A percentile compares a stretch with the other conserved stretches of the same genome.
These are phyloP conservation scores for Geotrichum armillariae DNA, from an alignment of 1,139 yeast genomes.

Conservation along the genomic window DNA sequence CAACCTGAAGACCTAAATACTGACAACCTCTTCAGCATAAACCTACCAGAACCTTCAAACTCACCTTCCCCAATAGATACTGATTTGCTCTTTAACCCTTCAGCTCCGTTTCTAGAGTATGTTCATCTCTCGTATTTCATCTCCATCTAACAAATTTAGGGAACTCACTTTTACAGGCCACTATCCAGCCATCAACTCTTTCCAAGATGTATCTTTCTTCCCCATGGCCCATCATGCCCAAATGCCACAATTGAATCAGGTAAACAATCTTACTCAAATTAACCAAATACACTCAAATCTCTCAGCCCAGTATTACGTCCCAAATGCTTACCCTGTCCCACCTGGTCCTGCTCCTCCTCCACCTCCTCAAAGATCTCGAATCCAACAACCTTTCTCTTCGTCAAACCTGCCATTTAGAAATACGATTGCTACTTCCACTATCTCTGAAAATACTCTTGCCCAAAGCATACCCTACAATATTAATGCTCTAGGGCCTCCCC, in stretches of 20 bases:
- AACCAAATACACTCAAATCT: background rate
- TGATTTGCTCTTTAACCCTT: background rate
- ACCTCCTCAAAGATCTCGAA: background rate
- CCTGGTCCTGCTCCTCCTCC: background rate
- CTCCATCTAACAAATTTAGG: background rate
- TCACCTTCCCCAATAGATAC: background rate
- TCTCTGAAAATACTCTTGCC: background rate
- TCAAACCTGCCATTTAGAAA: background rate
- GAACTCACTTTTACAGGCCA: conserved; percentile 5
- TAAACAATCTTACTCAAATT: background rate
- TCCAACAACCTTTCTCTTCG: background rate
- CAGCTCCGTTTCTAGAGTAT: background rate
- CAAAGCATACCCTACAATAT: background rate
- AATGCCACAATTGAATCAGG: background rate
- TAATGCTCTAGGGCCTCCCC: background rate
- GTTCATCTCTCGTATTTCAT: background rate
- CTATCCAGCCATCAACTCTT: background rate
- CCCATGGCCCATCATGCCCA: background rate
- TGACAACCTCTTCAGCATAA: background rate
- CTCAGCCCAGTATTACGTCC: background rate
- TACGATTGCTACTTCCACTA: background rate
- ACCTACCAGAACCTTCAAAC: background rate
- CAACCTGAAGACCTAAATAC: background rate
- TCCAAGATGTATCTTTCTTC: background rate
- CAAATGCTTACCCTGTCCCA: too few relatives aligned